phyloP scores from a whole-genome alignment of 1,284 basidiomycete genomes.

The Ustilago curta region DNA sequence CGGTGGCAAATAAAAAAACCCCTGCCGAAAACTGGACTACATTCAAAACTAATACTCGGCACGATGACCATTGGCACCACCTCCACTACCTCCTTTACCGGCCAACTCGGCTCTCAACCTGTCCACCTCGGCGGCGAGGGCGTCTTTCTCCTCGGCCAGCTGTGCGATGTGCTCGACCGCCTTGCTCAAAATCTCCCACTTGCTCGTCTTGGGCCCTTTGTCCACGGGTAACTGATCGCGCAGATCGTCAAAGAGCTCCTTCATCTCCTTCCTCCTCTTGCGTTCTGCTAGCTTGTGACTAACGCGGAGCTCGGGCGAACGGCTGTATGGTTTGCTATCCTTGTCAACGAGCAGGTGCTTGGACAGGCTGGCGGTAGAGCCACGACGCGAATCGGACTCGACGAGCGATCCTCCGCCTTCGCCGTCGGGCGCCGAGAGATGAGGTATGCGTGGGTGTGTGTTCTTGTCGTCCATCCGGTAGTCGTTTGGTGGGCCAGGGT shows the following conservation, averaged over 20 bases:
- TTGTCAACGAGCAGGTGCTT: constrained; percentile 52
- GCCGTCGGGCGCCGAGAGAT: constrained; percentile 49
- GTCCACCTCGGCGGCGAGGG: constrained; percentile 31
- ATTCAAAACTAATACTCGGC: too few relatives aligned
- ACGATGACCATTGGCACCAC: too few relatives aligned
- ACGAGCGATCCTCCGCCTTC: constrained; percentile 41
- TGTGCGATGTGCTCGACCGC: constrained; percentile 53
- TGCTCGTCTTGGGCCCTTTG: constrained; percentile 65
- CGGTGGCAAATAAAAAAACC: too few relatives aligned
- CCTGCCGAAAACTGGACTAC: too few relatives aligned
- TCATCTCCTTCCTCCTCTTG: constrained; percentile 68
- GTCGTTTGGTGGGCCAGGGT: constrained; percentile 36
- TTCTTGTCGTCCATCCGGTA: constrained; percentile 42
- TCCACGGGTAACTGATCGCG: constrained; percentile 65
- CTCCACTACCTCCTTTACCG: background rate
- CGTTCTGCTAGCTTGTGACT: constrained; percentile 68
- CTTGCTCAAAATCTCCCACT: constrained; percentile 67
- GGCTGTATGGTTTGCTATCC: constrained; percentile 64
- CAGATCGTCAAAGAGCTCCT: constrained; percentile 68
- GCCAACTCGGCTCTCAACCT: constrained; percentile 28
- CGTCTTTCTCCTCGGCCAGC: constrained; percentile 39
- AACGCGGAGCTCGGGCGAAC: constrained; percentile 64
- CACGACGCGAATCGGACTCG: constrained; percentile 43
- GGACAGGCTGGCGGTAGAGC: constrained; percentile 23
- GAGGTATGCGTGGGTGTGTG: constrained; percentile 39